phyloP scores from a whole-genome alignment of 306 rosid genomes.

The Delonix regia region DNA sequence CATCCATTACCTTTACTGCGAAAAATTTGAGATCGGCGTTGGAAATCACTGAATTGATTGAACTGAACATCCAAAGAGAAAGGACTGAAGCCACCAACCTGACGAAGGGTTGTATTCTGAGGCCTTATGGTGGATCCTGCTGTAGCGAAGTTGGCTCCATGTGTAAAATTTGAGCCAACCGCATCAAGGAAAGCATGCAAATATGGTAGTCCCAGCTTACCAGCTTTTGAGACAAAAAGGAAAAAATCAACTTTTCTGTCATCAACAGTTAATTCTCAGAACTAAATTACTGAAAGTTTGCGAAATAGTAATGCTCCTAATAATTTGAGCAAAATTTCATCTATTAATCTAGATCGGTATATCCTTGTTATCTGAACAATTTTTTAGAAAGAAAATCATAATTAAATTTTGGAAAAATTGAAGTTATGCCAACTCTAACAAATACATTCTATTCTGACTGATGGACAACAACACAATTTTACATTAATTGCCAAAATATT shows the following conservation, averaged over 20 bases:
- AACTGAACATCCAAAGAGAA: slow-evolving; percentile 72
- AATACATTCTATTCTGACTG: neutral
- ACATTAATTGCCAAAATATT: neutral
- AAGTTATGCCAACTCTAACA: neutral
- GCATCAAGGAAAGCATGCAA: slow-evolving; percentile 75
- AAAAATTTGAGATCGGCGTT: slow-evolving; percentile 51
- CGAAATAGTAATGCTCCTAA: neutral
- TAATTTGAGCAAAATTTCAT: neutral
- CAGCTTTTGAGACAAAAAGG: slow-evolving; percentile 39
- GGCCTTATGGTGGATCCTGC: slow-evolving; percentile 88
- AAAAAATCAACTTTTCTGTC: neutral
- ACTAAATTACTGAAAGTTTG: neutral
- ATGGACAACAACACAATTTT: neutral
- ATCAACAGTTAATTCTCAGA: neutral
- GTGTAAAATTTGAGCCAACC: slow-evolving; percentile 69
- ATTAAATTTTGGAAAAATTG: neutral
- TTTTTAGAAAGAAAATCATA: neutral
- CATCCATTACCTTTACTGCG: slow-evolving; percentile 50
- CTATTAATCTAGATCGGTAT: neutral
- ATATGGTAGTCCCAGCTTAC: slow-evolving; percentile 59
- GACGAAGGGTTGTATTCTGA: slow-evolving; percentile 69
- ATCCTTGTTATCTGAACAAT: neutral
- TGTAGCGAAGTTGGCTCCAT: slow-evolving; percentile 85
- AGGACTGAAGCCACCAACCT: slow-evolving; percentile 72
- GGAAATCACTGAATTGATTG: slow-evolving; percentile 68